Evolutionary conservation across 305 asterid genomes (phyloP).

Genomic region (Solanum aculeatissimum): DNA sequence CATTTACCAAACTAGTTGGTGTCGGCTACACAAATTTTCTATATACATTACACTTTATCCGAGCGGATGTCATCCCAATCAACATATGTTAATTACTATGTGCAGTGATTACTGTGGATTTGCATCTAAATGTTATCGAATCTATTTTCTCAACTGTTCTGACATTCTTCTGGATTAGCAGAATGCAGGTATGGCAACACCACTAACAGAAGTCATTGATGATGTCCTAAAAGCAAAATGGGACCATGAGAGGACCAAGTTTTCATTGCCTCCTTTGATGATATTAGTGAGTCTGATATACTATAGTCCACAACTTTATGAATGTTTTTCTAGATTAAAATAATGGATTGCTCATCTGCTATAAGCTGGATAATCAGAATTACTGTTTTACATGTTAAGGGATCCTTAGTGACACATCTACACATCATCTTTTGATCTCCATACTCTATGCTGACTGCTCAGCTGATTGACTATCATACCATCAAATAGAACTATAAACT

Average conservation of each 20-base stretch:
- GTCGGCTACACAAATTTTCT: background rate
- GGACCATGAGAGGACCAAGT: conserved; percentile 84
- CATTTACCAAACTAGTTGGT: background rate
- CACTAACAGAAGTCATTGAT: conserved; percentile 54
- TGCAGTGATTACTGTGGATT: background rate
- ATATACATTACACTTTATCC: background rate
- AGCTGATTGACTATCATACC: background rate
- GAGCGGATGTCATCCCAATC: background rate
- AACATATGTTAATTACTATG: background rate
- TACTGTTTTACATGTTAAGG: background rate
- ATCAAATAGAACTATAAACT: background rate
- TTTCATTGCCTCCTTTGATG: conserved; percentile 86
- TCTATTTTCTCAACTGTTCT: background rate
- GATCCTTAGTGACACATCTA: background rate
- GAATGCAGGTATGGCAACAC: conserved; percentile 40
- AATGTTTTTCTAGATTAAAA: background rate
- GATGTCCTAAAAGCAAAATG: conserved; percentile 72
- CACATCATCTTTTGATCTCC: background rate
- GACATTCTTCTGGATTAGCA: conserved; percentile 17
- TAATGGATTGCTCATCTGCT: background rate
- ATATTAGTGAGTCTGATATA: conserved; percentile 55
- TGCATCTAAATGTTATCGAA: background rate
- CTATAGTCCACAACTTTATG: background rate
- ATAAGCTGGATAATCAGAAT: background rate
- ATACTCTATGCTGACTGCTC: background rate